phyloP scores from a whole-genome alignment of 2,329 filamentous ascomycete species.

The Trichoderma sp. region DNA sequence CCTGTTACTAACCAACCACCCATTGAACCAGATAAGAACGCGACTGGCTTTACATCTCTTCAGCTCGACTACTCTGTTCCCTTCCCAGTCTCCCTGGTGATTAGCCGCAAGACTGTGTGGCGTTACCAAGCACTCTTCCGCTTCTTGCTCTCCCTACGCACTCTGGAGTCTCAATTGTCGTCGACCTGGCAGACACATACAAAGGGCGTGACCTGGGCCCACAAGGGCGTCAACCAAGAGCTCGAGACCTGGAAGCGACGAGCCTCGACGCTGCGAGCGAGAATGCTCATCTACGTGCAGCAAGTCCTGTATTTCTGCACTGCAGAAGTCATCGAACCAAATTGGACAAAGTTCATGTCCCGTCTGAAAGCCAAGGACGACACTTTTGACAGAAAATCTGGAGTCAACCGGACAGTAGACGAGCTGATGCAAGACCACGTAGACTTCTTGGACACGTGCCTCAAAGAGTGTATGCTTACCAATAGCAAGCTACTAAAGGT shows the following conservation, averaged over 20 bases:
- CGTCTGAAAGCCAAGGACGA: constrained; percentile 65
- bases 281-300: constrained; percentile 97
- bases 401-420: constrained; percentile 75
- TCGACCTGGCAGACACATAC: constrained; percentile 90
- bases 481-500: constrained; percentile 93
- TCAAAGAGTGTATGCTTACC: constrained; percentile 99
- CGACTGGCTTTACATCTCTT: constrained; percentile 86
- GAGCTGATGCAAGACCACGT: constrained; percentile 99
- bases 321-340: constrained; percentile 94
- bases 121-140: constrained; percentile 96
- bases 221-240: constrained; percentile 71
- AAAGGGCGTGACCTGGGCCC: constrained; percentile 78
- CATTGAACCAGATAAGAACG: constrained; percentile 82
- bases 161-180: constrained; percentile 85
- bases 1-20: constrained; percentile 65
- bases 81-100: constrained; percentile 92
- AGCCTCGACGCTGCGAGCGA: constrained; percentile 86
- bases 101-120: constrained; percentile 95
- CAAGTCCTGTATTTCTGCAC: constrained; percentile 97
- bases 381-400: constrained; percentile 34
- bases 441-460: constrained; percentile 94
- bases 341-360: constrained; percentile 95
- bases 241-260: constrained; percentile 92
- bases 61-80: constrained; percentile 94
- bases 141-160: constrained; percentile 85